A percentile compares a stretch with the other conserved stretches of the same genome.
phyloP scores from a whole-genome alignment of 2,329 filamentous ascomycete species.

The Reticulascus tulasneorum region DNA sequence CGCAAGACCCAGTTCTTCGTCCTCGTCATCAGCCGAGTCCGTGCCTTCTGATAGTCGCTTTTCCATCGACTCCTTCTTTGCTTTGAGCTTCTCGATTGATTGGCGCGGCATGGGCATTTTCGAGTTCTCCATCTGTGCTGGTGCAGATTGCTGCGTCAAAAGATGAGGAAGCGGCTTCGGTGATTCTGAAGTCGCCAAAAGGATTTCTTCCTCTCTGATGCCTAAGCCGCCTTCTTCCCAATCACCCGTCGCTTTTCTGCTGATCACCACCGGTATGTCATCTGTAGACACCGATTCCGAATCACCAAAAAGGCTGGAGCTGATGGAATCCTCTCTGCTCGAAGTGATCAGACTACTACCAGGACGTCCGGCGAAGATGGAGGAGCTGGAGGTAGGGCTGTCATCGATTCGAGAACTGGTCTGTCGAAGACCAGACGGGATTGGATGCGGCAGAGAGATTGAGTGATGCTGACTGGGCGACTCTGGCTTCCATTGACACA shows the following conservation, averaged over 20 bases:
- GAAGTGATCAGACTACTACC: constrained; percentile 74
- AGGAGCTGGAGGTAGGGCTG: constrained; percentile 78
- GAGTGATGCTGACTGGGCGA: constrained; percentile 40
- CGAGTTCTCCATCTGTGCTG: constrained; percentile 53
- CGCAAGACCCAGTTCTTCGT: constrained; percentile 72
- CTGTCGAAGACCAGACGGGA: constrained; percentile 63
- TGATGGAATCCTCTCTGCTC: constrained; percentile 84
- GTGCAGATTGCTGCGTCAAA: constrained; percentile 60
- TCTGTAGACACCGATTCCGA: constrained; percentile 74
- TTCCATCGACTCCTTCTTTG: constrained; percentile 72
- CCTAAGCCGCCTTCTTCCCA: constrained; percentile 78
- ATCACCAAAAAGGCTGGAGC: constrained; percentile 84
- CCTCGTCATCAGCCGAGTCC: constrained; percentile 92
- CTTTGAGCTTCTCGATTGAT: constrained; percentile 69
- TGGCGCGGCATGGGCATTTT: constrained; percentile 51
- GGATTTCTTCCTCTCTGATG: constrained; percentile 62
- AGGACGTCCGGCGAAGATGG: constrained; percentile 63
- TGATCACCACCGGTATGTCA: constrained; percentile 72
- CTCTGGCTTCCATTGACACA: constrained; percentile 92
- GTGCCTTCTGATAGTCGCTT: constrained; percentile 67
- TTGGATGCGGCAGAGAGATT: constrained; percentile 49
- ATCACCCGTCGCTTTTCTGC: constrained; percentile 68
- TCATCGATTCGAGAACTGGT: constrained; percentile 65
- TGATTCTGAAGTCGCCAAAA: constrained; percentile 28
- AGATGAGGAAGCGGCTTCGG: constrained; percentile 48